Base-by-base conservation (phyloP, 1,139 yeast genomes). In the Protomyces inouyei region DNA sequence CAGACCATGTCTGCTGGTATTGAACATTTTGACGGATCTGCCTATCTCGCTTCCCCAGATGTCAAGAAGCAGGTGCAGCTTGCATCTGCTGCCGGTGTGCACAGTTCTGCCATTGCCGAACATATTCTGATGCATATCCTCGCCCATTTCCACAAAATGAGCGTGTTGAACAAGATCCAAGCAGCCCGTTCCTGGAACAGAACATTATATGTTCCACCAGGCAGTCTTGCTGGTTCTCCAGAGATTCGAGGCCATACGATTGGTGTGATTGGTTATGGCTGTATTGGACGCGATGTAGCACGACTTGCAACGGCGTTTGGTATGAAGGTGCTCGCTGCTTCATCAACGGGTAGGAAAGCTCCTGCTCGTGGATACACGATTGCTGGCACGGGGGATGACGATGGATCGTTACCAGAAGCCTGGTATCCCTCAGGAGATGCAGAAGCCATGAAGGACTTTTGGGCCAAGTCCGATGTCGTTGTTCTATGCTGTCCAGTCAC, bases 231-330 rank as follows among this genome's bases (percentile, higher is more conserved):
- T 4, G 61, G 61, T 1, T 37, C 48, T 28, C 16, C 37, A n/a
- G 64, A 60, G 36, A 18, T 60, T 28, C 60, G 60, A 8, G 55
- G 45, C 14, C 51, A 43, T 12, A 43, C 60, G 14, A 36, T 60
- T 72, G 96, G 96, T 69, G 87, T 88, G 73, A 80, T 88, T 51
- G 96, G 96, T 71, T 88, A 88, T 72, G 96, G 96, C 71, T 95
- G 88, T 74, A 88, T 88, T 77, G 96, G 96, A 72, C 80, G 95
- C 55, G 95, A 88, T 77, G 85, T 88, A 73, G 87, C 93, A 16
- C 95, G 88, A 28, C 79, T 88, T 70, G 95, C 95, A 55, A 95
- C 88, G 79, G 83, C 95, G 52, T 83, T 88, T 82, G 96, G 96
- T 80, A 85, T 88, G 92, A 85, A 86, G 70, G 92, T 88, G 61